These are phyloP conservation scores for Colletotrichum caudatum DNA, from an alignment of 2,329 filamentous ascomycete genomes.

Conservation along the genomic window DNA sequence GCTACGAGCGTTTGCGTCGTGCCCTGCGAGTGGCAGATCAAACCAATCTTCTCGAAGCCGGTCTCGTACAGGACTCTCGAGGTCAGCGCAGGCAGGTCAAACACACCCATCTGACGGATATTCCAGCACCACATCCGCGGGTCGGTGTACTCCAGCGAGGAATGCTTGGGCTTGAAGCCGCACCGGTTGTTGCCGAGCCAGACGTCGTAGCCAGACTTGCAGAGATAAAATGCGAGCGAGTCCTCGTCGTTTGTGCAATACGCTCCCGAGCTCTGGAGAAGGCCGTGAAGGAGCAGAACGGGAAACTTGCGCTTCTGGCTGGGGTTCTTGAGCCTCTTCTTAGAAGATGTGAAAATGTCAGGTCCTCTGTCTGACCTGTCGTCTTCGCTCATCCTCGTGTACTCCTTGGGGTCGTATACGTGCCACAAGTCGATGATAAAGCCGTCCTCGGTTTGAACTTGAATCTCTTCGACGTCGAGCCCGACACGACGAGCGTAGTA, in stretches of 20 bases:
- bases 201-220: constrained; percentile 92
- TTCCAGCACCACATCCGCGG: constrained; percentile 98
- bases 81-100: constrained; percentile 85
- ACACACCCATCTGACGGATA: constrained; percentile 91
- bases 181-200: constrained; percentile 97
- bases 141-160: constrained; percentile 76
- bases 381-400: constrained; percentile 63
- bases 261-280: constrained; percentile 88
- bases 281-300: constrained; percentile 86
- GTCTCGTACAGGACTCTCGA: constrained; percentile 86
- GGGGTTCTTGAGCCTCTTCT: constrained; percentile 52
- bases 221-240: constrained; percentile 90
- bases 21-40: constrained; percentile 91
- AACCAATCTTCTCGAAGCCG: constrained; percentile 82
- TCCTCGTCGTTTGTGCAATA: constrained; percentile 93
- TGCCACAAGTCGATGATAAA: constrained; percentile 93
- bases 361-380: constrained; percentile 69
- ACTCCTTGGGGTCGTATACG: constrained; percentile 84
- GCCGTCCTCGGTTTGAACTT: constrained; percentile 93
- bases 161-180: constrained; percentile 84
- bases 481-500: constrained; percentile 92
- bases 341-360: constrained; percentile 67
- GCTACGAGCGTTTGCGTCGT: constrained; percentile 91
- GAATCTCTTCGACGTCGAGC: constrained; percentile 83
- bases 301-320: constrained; percentile 76